Evolutionary conservation across 2,329 filamentous ascomycete genomes (phyloP).

Genomic region (Teratosphaeriaceae sp.): DNA sequence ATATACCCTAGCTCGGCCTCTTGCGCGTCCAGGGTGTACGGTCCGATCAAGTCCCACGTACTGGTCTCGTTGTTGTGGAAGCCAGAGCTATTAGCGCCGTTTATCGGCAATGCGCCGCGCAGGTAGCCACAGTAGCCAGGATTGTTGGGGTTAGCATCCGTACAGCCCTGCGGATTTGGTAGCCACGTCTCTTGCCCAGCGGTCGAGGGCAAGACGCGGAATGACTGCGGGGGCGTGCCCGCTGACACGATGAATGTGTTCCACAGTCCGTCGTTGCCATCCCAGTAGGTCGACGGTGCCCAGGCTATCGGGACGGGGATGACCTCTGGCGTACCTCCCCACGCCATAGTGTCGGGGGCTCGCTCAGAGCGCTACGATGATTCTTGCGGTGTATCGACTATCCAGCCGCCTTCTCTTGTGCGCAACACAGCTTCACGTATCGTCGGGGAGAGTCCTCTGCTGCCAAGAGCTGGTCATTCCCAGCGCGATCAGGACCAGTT

Average conservation of each 20-base stretch:
- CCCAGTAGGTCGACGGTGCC: slow-evolving; percentile 13
- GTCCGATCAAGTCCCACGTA: slow-evolving; percentile 29
- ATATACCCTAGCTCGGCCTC: slow-evolving; percentile 22
- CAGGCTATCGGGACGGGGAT: slow-evolving; percentile 6
- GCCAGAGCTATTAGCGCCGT: slow-evolving; percentile 17
- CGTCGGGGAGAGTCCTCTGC: no score
- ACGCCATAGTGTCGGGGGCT: not conserved
- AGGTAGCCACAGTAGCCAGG: slow-evolving; percentile 20
- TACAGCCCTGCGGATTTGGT: slow-evolving; percentile 30
- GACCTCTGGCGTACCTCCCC: no score
- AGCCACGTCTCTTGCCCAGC: slow-evolving; percentile 31
- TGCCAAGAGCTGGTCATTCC: no score
- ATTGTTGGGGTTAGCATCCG: slow-evolving; percentile 13
- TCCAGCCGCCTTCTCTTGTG: no score
- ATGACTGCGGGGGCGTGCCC: slow-evolving; percentile 20
- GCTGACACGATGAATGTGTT: slow-evolving; percentile 18
- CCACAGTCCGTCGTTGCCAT: slow-evolving; percentile 22
- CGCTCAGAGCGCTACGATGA: not conserved
- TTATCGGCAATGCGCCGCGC: slow-evolving; percentile 25
- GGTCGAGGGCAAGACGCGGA: slow-evolving; percentile 22
- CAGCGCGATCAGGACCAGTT: no score
- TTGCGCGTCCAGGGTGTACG: slow-evolving; percentile 28
- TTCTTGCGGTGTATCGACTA: no score
- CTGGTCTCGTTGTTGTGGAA: slow-evolving; percentile 26
- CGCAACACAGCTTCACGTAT: no score